A percentile compares a stretch with the other conserved stretches of the same genome.
Evolutionary conservation across 352 stramenopile genomes (phyloP).

Genomic region (Phytophthora kernoviae): DNA sequence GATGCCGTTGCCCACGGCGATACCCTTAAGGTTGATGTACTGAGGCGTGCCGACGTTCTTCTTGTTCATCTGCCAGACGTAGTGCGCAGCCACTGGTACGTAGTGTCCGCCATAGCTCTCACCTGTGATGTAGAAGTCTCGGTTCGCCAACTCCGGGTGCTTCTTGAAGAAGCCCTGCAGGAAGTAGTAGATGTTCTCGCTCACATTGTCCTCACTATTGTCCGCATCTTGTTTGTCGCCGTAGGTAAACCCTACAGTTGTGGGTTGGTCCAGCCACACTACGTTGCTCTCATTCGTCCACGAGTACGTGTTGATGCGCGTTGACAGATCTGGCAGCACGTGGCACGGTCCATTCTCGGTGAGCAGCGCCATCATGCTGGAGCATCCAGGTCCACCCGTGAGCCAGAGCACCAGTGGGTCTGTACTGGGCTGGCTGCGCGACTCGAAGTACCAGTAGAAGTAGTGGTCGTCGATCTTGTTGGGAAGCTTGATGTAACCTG

Average conservation of each 20-base stretch:
- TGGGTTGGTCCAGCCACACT: slow-evolving; percentile 65
- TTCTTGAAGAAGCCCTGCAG: slow-evolving; percentile 66
- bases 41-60: slow-evolving; percentile 11
- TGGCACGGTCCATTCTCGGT: slow-evolving; percentile 53
- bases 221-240: slow-evolving; percentile 40
- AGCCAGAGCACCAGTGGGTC: slow-evolving; percentile 73
- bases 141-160: slow-evolving; percentile 54
- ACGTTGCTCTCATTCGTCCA: slow-evolving; percentile 55
- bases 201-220: slow-evolving; percentile 51
- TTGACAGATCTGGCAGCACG: slow-evolving; percentile 32
- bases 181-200: slow-evolving; percentile 74
- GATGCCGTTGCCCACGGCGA: slow-evolving; percentile 56
- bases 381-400: slow-evolving; percentile 38
- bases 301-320: slow-evolving; percentile 40
- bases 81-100: slow-evolving; percentile 69
- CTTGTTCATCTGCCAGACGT: slow-evolving; percentile 58
- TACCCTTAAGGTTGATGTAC: slow-evolving; percentile 53
- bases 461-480: slow-evolving; percentile 43
- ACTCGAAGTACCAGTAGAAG: slow-evolving; percentile 65
- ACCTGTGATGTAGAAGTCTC: slow-evolving; percentile 71
- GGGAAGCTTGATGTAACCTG: slow-evolving; percentile 40
- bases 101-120: too few species aligned
- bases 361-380: slow-evolving; percentile 46
- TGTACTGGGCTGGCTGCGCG: slow-evolving; percentile 33
- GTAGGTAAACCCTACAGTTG: slow-evolving; percentile 60